phyloP scores from a whole-genome alignment of 192 early-diverging fungal species.

The Coemansia sp. region DNA sequence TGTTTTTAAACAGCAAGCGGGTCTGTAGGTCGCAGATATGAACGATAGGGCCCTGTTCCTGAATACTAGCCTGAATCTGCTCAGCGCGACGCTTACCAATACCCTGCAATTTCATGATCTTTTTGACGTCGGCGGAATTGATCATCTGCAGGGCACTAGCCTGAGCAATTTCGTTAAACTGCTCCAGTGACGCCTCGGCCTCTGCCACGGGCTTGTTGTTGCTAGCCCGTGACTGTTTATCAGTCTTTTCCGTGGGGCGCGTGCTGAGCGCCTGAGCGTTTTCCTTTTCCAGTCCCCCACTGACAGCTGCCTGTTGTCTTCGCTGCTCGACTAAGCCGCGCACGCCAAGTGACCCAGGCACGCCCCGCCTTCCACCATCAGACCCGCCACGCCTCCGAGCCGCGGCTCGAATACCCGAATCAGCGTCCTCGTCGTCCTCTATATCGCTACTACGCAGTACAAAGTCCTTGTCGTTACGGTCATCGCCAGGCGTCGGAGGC shows the following conservation, averaged over 20 bases:
- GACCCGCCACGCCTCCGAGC: neutral
- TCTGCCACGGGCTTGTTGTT: neutral
- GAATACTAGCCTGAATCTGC: conserved; percentile 55
- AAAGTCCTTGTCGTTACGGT: conserved; percentile 37
- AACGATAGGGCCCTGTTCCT: conserved; percentile 36
- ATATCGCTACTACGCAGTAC: conserved; percentile 16
- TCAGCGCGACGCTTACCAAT: conserved; percentile 62
- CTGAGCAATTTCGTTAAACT: conserved; percentile 44
- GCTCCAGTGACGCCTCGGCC: conserved; percentile 19
- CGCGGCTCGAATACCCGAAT: neutral
- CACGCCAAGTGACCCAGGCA: conserved; percentile 38
- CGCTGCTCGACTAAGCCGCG: conserved; percentile 40
- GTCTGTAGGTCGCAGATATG: conserved; percentile 40
- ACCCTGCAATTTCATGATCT: conserved; percentile 57
- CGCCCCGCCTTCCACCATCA: neutral
- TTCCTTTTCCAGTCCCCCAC: neutral
- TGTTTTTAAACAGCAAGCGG: conserved; percentile 48
- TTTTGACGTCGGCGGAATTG: conserved; percentile 56
- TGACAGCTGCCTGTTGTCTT: neutral
- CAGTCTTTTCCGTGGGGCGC: neutral
- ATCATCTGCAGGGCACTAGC: conserved; percentile 57
- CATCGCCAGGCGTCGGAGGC: conserved; percentile 38
- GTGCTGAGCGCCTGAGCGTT: neutral
- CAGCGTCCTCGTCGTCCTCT: conserved; percentile 5
- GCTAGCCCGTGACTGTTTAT: neutral